Evolutionary conservation across 2,329 filamentous ascomycete species (phyloP).

Genomic region (Pseudogymnoascus sp.): DNA sequence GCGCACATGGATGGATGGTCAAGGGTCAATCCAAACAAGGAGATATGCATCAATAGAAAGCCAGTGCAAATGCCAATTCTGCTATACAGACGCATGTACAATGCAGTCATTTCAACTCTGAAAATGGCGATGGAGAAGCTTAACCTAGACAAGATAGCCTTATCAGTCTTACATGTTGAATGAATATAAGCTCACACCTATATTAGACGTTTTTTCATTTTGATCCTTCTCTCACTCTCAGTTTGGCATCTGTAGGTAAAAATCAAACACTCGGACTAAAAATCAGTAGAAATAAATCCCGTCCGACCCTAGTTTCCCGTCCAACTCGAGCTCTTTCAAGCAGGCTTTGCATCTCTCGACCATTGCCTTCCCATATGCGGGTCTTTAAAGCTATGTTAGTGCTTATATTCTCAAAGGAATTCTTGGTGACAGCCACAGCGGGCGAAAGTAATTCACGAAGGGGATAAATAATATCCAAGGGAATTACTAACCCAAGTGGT

Average conservation of each 20-base stretch:
- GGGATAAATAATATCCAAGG: background rate
- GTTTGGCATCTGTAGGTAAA: background rate
- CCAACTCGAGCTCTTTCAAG: constrained; percentile 15
- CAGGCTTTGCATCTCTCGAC: constrained; percentile 15
- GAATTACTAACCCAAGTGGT: constrained; percentile 11
- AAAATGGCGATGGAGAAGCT: background rate
- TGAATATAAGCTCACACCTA: background rate
- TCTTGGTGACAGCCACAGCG: background rate
- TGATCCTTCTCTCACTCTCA: background rate
- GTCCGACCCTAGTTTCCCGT: constrained; percentile 14
- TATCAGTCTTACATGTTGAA: background rate
- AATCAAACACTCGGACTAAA: background rate
- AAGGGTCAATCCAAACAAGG: too few species aligned
- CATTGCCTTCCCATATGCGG: constrained; percentile 15
- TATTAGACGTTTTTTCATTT: background rate
- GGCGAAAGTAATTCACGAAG: background rate
- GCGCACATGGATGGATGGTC: too few species aligned
- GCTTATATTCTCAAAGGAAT: background rate
- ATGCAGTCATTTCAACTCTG: too few species aligned
- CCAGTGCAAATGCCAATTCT: too few species aligned
- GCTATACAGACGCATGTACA: too few species aligned
- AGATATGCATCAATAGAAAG: too few species aligned
- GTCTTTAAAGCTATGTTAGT: background rate
- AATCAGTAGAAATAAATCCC: constrained; percentile 14
- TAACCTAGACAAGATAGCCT: background rate